phyloP scores from a whole-genome alignment of 169 alveolate genomes.

The Plasmodium billcollinsi region DNA sequence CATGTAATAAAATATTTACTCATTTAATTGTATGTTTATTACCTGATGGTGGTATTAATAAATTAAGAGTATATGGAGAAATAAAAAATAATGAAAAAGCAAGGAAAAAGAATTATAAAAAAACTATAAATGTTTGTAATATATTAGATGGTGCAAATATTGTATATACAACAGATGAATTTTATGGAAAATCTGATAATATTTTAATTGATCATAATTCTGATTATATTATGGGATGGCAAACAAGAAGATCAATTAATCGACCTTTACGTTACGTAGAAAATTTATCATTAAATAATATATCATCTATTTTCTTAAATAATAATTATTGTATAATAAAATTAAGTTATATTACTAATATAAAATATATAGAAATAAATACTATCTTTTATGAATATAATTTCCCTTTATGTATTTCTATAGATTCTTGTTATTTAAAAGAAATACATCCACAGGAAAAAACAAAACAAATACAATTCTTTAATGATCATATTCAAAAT shows the following conservation, averaged over 20 bases:
- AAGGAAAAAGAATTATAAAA: conserved; percentile 54
- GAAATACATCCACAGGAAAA: conserved; percentile 63
- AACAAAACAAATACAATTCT: conserved; percentile 54
- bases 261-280: conserved; percentile 73
- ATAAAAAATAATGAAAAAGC: conserved; percentile 60
- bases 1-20: conserved; percentile 74
- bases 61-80: conserved; percentile 82
- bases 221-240: conserved; percentile 76
- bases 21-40: conserved; percentile 76
- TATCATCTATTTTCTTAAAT: conserved; percentile 58
- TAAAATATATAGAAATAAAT: conserved; percentile 74
- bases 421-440: conserved; percentile 60
- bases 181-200: conserved; percentile 73
- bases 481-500: conserved; percentile 57
- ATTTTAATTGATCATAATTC: conserved; percentile 65
- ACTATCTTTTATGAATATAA: conserved; percentile 77
- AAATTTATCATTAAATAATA: conserved; percentile 58
- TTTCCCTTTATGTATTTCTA: conserved; percentile 70
- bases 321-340: conserved; percentile 74
- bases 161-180: conserved; percentile 76
- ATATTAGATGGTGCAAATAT: conserved; percentile 73
- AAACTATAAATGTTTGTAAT: conserved; percentile 60
- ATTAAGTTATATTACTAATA: conserved; percentile 56
- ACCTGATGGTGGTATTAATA: conserved; percentile 82
- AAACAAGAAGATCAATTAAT: conserved; percentile 69